A percentile compares a stretch with the other conserved stretches of the same genome.
Conservation (phyloP, 305 asterid species). For the Euphrasia arctica region DNA sequence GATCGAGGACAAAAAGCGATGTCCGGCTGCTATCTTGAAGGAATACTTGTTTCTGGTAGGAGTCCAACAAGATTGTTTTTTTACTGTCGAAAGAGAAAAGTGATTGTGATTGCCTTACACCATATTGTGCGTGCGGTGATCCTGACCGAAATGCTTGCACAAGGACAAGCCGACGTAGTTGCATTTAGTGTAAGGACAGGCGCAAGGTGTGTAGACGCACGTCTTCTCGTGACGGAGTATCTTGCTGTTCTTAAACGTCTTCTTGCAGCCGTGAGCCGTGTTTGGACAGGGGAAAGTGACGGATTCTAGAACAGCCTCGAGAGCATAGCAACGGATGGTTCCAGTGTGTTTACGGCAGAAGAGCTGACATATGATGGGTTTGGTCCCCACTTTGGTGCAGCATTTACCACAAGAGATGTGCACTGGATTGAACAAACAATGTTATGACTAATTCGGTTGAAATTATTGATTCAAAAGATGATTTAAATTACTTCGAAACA, state of each 20-base stretch:
- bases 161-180: conserved; percentile 31
- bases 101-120: too few species aligned
- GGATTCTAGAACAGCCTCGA: conserved; percentile 73
- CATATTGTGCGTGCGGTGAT: conserved; percentile 25
- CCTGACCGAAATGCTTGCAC: conserved; percentile 39
- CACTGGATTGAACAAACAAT: conserved; percentile 24
- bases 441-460: too few species aligned
- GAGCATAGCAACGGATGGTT: conserved; percentile 60
- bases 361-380: too few species aligned
- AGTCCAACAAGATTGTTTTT: conserved; percentile 27
- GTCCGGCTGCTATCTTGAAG: too few species aligned
- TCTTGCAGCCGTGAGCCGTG: conserved; percentile 49
- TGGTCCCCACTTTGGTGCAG: conserved; percentile 26
- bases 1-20: too few species aligned
- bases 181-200: conserved; percentile 49
- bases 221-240: conserved; percentile 38
- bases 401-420: conserved; percentile 65
- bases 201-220: conserved; percentile 44
- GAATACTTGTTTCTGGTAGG: conserved; percentile 22
- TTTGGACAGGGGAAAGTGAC: conserved; percentile 44
- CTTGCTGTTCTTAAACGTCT: conserved; percentile 35
- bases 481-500: too few species aligned
- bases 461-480: too few species aligned
- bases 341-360: conserved; percentile 61
- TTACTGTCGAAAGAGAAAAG: conserved; percentile 24